phyloP scores from a whole-genome alignment of 1,284 basidiomycete genomes.

The Macrocystidia cucumis region DNA sequence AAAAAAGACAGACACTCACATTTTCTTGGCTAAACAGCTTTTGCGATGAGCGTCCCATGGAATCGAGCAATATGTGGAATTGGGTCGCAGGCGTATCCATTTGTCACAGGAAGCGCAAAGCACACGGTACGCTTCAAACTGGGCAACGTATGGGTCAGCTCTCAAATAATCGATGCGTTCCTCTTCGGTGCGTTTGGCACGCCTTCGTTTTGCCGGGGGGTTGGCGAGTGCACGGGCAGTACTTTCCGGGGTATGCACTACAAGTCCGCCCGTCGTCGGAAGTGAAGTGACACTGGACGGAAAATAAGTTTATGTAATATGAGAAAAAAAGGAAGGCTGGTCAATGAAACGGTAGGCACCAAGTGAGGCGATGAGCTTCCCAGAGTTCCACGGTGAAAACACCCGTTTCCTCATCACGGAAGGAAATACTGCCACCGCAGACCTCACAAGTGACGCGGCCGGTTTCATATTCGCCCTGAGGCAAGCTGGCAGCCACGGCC shows the following conservation, averaged over 20 bases:
- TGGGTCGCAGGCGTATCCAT: constrained; percentile 74
- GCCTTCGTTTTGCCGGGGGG: constrained; percentile 50
- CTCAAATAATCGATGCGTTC: constrained; percentile 70
- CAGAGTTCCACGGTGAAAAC: constrained; percentile 60
- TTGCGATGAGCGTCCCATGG: constrained; percentile 75
- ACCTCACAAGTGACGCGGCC: constrained; percentile 57
- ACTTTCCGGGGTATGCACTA: constrained; percentile 33
- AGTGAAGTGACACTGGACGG: constrained; percentile 6
- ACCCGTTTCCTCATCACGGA: constrained; percentile 52
- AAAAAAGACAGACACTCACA: constrained; percentile 32
- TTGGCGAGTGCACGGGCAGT: constrained; percentile 30
- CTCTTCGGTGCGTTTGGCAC: constrained; percentile 71
- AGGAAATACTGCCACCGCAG: constrained; percentile 52
- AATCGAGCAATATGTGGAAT: constrained; percentile 78
- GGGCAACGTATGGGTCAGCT: constrained; percentile 65
- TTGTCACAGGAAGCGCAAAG: constrained; percentile 72
- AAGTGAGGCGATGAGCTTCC: constrained; percentile 55
- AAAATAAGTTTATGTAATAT: constrained; percentile 2
- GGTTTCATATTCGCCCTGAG: constrained; percentile 38
- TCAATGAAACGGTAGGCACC: constrained; percentile 31
- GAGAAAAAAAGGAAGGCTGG: constrained; percentile 3
- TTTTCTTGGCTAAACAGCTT: constrained; percentile 67
- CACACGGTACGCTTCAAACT: constrained; percentile 73
- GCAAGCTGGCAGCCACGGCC: constrained; percentile 11
- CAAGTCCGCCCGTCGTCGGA: constrained; percentile 18